phyloP scores from a whole-genome alignment of 2,329 filamentous ascomycete species.

The Davidsoniella australis region DNA sequence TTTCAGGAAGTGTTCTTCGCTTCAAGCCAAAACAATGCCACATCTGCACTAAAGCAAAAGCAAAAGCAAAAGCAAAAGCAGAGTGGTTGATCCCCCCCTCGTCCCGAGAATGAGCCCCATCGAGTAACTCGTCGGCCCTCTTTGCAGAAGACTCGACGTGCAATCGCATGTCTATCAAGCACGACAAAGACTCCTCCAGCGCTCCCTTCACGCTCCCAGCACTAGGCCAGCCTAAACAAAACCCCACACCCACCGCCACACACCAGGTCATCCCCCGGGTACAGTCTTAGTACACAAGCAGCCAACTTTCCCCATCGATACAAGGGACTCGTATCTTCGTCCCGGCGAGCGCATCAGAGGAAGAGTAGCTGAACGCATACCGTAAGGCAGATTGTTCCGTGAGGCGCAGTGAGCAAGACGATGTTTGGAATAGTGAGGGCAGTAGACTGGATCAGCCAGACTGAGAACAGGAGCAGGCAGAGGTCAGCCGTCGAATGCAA shows the following conservation, averaged over 20 bases:
- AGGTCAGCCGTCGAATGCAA: constrained; percentile 23
- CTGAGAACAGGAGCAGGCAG: constrained; percentile 15
- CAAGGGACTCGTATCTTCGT: constrained; percentile 81
- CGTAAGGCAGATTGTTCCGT: constrained; percentile 19
- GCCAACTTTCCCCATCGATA: constrained; percentile 1
- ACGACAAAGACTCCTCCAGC: constrained; percentile 60
- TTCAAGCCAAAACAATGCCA: background rate
- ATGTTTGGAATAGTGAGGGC: background rate
- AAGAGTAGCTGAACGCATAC: no score
- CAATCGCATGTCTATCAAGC: constrained; percentile 99
- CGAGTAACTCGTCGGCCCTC: constrained; percentile 55
- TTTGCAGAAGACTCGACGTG: constrained; percentile 25
- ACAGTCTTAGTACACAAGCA: background rate
- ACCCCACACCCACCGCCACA: constrained; percentile 7
- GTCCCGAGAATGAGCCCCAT: constrained; percentile 99
- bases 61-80: background rate
- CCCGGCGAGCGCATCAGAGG: constrained; percentile 29
- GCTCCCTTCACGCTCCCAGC: constrained; percentile 16
- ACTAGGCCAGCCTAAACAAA: constrained; percentile 16
- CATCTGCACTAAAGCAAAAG: background rate
- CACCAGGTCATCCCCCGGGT: background rate
- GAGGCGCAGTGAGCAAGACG: constrained; percentile 15
- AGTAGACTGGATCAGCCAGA: background rate
- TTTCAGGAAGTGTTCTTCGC: background rate
- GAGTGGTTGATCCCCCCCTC: constrained; percentile 46